phyloP scores from a whole-genome alignment of 257 asterid species.

The Avicennia marina region DNA sequence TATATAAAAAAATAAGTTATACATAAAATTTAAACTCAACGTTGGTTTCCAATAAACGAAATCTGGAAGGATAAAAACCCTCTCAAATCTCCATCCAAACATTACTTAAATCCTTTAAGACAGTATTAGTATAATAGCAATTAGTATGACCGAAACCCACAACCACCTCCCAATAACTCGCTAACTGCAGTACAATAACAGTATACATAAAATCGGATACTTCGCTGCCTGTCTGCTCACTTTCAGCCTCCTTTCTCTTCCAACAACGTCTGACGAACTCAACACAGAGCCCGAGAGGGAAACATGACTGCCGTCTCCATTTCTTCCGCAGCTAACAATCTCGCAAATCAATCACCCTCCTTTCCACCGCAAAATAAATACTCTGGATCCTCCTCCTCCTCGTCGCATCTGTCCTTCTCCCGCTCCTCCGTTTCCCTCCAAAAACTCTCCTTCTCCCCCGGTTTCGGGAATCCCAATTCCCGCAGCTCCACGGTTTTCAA shows the following conservation, averaged over 20 bases:
- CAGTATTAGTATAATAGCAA: too few relatives aligned
- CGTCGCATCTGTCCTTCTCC: conserved; percentile 29
- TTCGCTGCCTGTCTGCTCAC: too few relatives aligned
- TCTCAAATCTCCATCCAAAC: too few relatives aligned
- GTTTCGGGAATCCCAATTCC: not conserved
- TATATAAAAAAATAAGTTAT: too few relatives aligned
- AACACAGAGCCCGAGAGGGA: not conserved
- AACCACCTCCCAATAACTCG: too few relatives aligned
- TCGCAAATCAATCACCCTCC: conserved; percentile 15
- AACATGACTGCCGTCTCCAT: conserved; percentile 38
- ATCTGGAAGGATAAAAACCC: too few relatives aligned
- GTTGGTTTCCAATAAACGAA: too few relatives aligned
- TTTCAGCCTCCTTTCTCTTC: conserved; percentile 17
- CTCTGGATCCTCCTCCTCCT: not conserved
- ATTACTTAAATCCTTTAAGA: too few relatives aligned
- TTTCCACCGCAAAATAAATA: not conserved
- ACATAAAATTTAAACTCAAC: too few relatives aligned
- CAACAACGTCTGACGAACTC: conserved; percentile 27
- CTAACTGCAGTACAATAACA: too few relatives aligned
- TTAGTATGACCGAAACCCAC: too few relatives aligned
- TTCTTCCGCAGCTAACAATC: conserved; percentile 34
- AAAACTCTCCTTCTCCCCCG: conserved; percentile 27
- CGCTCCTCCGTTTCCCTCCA: conserved; percentile 26
- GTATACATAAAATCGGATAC: too few relatives aligned
- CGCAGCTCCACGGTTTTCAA: conserved; percentile 15